Conservation (phyloP, 2,329 filamentous ascomycete species). For the Aureobasidium zeae region DNA sequence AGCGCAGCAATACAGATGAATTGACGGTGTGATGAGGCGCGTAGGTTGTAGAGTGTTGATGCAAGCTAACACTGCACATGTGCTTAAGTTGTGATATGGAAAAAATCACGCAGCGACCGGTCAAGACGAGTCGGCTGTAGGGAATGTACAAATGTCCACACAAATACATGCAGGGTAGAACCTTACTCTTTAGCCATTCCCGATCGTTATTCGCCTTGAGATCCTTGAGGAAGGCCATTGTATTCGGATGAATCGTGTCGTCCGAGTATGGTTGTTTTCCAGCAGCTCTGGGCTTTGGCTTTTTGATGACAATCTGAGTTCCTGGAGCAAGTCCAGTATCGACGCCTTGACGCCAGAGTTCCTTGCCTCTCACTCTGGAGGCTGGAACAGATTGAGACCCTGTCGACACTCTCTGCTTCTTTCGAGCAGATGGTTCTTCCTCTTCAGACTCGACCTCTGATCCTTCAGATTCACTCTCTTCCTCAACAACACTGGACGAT, state of each 20-base stretch:
- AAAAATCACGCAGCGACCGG: too few relatives aligned
- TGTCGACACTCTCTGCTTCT: conserved; percentile 20
- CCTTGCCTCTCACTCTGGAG: conserved; percentile 32
- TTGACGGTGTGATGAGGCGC: too few relatives aligned
- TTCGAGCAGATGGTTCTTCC: conserved; percentile 16
- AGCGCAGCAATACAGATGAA: too few relatives aligned
- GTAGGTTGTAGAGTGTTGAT: too few relatives aligned
- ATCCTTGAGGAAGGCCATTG: conserved; percentile 51
- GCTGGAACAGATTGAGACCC: background rate
- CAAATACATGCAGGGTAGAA: too few relatives aligned
- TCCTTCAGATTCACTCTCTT: too few relatives aligned
- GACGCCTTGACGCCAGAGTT: conserved; percentile 49
- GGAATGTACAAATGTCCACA: too few relatives aligned
- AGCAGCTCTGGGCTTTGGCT: conserved; percentile 52
- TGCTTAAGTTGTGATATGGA: conserved; percentile 6
- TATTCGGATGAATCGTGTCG: conserved; percentile 54
- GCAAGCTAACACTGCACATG: too few relatives aligned
- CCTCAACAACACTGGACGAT: conserved; percentile 26
- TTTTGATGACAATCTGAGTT: conserved; percentile 52
- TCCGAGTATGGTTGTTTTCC: conserved; percentile 50
- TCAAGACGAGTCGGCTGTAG: too few relatives aligned
- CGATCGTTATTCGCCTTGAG: conserved; percentile 53
- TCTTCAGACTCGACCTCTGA: conserved; percentile 34
- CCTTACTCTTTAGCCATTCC: conserved; percentile 54
- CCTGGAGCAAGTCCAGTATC: conserved; percentile 49